These are phyloP conservation scores for Xylariaceae sp. DNA, from an alignment of 2,329 filamentous ascomycete species.

Conservation along the genomic window DNA sequence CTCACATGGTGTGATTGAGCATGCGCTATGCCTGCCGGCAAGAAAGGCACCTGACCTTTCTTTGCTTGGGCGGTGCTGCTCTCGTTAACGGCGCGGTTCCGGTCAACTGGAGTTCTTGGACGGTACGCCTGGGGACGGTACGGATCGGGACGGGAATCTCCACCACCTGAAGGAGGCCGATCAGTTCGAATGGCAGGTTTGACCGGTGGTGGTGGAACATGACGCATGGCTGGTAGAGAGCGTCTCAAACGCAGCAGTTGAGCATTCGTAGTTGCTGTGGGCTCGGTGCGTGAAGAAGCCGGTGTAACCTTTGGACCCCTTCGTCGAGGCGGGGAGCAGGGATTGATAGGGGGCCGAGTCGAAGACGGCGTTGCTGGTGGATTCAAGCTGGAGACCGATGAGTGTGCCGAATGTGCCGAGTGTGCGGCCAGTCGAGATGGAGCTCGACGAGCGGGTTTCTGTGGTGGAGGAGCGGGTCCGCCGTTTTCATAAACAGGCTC, in stretches of 20 bases:
- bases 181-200: slow-evolving; percentile 49
- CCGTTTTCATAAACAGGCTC: slow-evolving; percentile 91
- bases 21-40: slow-evolving; percentile 69
- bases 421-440: slow-evolving; percentile 61
- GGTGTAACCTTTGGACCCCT: slow-evolving; percentile 51
- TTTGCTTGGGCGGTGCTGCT: slow-evolving; percentile 48
- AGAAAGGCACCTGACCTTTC: slow-evolving; percentile 65
- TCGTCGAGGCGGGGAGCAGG: slow-evolving; percentile 56
- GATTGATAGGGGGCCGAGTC: slow-evolving; percentile 40
- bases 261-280: slow-evolving; percentile 57
- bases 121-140: slow-evolving; percentile 49
- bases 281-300: slow-evolving; percentile 51
- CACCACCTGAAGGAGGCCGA: slow-evolving; percentile 55
- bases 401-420: slow-evolving; percentile 62
- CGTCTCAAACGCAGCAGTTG: slow-evolving; percentile 62
- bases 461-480: slow-evolving; percentile 51
- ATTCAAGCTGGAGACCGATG: slow-evolving; percentile 60
- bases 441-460: slow-evolving; percentile 53
- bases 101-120: slow-evolving; percentile 68
- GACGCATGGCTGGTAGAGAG: slow-evolving; percentile 56
- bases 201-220: slow-evolving; percentile 43
- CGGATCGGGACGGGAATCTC: slow-evolving; percentile 48
- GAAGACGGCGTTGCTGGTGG: slow-evolving; percentile 56
- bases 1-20: slow-evolving; percentile 73
- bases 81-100: slow-evolving; percentile 46